Base-by-base conservation (phyloP, 2,329 filamentous ascomycete species). In the Allantophomopsis cytisporea region DNA sequence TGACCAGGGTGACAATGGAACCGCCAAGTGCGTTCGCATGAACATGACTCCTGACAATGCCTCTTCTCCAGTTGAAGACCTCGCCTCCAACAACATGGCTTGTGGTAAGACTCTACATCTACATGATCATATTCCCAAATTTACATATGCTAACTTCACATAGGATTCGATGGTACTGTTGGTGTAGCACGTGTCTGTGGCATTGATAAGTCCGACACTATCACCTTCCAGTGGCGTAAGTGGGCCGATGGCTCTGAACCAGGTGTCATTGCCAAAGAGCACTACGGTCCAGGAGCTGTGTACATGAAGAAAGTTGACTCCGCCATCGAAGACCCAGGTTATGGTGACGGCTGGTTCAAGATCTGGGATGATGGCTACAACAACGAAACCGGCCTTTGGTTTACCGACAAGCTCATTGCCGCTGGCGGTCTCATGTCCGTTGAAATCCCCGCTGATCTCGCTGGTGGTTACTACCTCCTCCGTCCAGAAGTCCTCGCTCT, bases 301-400 rank as follows among this genome's bases (percentile, higher is more conserved):
- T 87, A 86, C 58, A 64, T 84, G 60, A 86, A 86, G 63, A 73
- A 74, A 50, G 71, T 85, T 2, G 58, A 64, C 46, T 66, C 75
- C 41, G 73, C 77, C 42, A 60, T 60, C 11, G 54, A 53, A 16
- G 61, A 66, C 45, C 56, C 69, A 11, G 74, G 74, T 37, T 61
- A 67, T 17, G 80, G 81, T 4, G 60, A 65, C 38, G 81, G 81
- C 31, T 88, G 82, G 83, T 83, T 87, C 68, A 86, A 86, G 66
- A 72, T 87, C 53, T 84, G 70, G 65, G 71, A 83, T 42, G 68
- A 79, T 38, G 79, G 77, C 35, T 83, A 81, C 58, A 66, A 82
- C 49, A 54, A 60, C 5, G 48, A 54, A 5, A 62, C 63, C 2
- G 55, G 62, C 20, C 62, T 73, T 54, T 87, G 81, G 80, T 85